These are phyloP conservation scores for Eucalyptus paniculata DNA, from an alignment of 345 rosid genomes.

Conservation along the genomic window DNA sequence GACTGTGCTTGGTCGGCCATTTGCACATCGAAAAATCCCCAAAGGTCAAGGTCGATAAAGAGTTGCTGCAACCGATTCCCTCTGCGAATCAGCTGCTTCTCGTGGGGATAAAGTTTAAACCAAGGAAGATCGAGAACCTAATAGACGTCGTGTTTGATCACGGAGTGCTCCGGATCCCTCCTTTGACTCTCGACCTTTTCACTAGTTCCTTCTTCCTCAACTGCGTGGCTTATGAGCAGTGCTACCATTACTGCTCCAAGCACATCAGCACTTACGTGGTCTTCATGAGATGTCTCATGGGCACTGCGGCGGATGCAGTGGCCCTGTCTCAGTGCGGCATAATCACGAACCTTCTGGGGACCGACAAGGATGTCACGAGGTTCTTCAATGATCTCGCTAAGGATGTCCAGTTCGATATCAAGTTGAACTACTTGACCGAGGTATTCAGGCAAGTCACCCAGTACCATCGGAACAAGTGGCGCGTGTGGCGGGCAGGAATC, in stretches of 20 bases:
- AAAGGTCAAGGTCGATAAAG: too few species aligned
- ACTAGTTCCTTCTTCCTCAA: too few species aligned
- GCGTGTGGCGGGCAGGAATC: accelerated
- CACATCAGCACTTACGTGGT: too few species aligned
- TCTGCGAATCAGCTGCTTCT: neutral
- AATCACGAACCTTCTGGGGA: neutral
- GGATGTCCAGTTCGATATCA: neutral
- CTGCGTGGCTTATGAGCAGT: too few species aligned
- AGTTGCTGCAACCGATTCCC: neutral
- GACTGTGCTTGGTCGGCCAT: neutral
- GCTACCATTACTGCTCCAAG: too few species aligned
- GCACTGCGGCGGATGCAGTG: too few species aligned
- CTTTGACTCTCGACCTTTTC: too few species aligned
- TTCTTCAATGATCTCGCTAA: neutral
- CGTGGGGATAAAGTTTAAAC: neutral
- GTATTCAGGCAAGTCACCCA: neutral
- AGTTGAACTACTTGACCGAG: neutral
- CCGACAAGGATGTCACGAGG: neutral
- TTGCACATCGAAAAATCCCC: too few species aligned
- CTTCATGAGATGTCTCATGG: too few species aligned
- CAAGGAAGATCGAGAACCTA: neutral
- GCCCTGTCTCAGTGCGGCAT: too few species aligned
- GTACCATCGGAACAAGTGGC: neutral
- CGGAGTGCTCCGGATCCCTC: too few species aligned
- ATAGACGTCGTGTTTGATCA: too few species aligned